Percentiles rank a stretch among this genome's conserved stretches.
Conservation (phyloP, 441 rosid species). For the Erodium chrysanthum region DNA sequence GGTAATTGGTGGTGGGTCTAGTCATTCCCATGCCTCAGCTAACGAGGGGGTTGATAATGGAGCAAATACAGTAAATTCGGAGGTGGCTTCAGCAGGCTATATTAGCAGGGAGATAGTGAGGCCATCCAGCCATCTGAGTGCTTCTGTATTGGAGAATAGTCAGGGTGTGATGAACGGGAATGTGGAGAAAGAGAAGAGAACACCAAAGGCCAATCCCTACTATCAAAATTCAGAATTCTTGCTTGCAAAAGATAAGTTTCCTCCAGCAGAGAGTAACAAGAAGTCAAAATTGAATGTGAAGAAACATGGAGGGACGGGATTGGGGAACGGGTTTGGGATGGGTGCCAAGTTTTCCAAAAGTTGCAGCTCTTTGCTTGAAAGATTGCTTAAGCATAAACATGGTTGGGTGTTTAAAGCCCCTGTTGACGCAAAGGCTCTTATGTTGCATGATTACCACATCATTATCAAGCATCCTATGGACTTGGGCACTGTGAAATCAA, state of each 20-base stretch:
- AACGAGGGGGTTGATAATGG: conserved; percentile 42
- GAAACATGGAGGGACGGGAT: conserved; percentile 54
- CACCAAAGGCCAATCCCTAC: conserved; percentile 92
- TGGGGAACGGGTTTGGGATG: conserved; percentile 43
- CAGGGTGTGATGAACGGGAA: conserved; percentile 45
- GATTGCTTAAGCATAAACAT: conserved; percentile 83
- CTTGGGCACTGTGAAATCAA: conserved; percentile 71
- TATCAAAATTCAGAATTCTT: conserved; percentile 83
- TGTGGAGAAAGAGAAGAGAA: conserved; percentile 90
- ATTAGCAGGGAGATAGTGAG: conserved; percentile 39
- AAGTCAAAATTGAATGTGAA: conserved; percentile 66
- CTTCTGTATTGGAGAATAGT: conserved; percentile 62
- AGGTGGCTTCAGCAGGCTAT: conserved; percentile 46
- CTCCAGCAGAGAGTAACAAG: conserved; percentile 88
- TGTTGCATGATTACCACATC: conserved; percentile 75
- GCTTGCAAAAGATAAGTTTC: conserved; percentile 91
- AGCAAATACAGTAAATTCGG: conserved; percentile 46
- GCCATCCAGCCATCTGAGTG: conserved; percentile 58
- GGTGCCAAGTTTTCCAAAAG: conserved; percentile 54
- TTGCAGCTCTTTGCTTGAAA: conserved; percentile 71
- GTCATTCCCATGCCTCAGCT: conserved; percentile 25
- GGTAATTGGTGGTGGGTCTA: conserved; percentile 33
- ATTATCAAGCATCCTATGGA: conserved; percentile 92
- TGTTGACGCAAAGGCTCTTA: conserved; percentile 67
- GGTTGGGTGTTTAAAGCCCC: conserved; percentile 95